phyloP scores from a whole-genome alignment of 2,329 filamentous ascomycete species.

The Aspergillus bombycis region DNA sequence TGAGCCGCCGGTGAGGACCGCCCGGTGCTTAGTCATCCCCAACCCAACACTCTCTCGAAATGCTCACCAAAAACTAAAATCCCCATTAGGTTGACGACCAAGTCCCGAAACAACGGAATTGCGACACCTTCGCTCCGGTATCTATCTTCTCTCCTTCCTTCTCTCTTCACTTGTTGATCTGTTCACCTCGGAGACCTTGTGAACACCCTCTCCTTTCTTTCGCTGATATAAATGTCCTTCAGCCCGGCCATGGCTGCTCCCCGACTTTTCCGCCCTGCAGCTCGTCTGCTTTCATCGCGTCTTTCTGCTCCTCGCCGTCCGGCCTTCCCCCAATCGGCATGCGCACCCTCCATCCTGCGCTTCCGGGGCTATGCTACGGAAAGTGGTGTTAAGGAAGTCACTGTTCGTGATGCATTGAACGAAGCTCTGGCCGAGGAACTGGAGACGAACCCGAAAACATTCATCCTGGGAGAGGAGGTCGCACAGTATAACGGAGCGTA shows the following conservation, averaged over 20 bases:
- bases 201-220: conserved; percentile 20
- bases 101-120: conserved; percentile 14
- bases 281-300: conserved; percentile 63
- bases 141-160: conserved; percentile 12
- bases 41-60: conserved; percentile 39
- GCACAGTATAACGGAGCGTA: conserved; percentile 98
- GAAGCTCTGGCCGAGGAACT: conserved; percentile 98
- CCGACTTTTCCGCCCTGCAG: conserved; percentile 66
- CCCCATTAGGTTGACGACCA: conserved; percentile 13
- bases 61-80: conserved; percentile 29
- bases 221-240: conserved; percentile 30
- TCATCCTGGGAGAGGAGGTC: conserved; percentile 95
- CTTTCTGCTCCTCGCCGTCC: conserved; percentile 56
- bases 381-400: conserved; percentile 81
- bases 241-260: conserved; percentile 59
- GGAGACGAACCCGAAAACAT: conserved; percentile 91
- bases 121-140: conserved; percentile 11
- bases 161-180: conserved; percentile 11
- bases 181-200: conserved; percentile 14
- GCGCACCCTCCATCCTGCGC: conserved; percentile 52
- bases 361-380: conserved; percentile 60
- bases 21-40: conserved; percentile 34
- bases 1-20: conserved; percentile 39
- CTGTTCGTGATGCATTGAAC: conserved; percentile 95
- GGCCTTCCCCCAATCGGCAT: conserved; percentile 55